Evolutionary conservation across 495 filamentous ascomycete genomes (phyloP).

Genomic region (Penicillium waksmanii): DNA sequence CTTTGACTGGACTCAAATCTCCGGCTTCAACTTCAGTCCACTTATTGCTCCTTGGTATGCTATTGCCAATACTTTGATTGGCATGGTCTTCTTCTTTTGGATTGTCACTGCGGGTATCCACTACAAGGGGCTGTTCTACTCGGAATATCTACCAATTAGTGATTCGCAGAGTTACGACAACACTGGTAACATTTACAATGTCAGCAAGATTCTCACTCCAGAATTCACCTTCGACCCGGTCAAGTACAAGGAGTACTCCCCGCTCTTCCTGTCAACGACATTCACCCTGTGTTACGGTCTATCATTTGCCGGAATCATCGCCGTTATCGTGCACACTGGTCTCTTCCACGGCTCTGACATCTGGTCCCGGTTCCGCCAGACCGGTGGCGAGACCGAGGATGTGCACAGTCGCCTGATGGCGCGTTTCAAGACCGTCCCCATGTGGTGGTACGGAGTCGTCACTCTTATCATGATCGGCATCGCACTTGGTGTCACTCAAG

Average conservation of each 20-base stretch:
- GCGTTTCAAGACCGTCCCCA: slow-evolving; percentile 59
- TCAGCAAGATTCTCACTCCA: slow-evolving; percentile 54
- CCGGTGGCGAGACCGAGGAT: slow-evolving; percentile 63
- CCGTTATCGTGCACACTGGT: slow-evolving; percentile 56
- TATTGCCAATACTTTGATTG: slow-evolving; percentile 60
- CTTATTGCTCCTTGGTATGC: slow-evolving; percentile 72
- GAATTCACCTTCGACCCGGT: slow-evolving; percentile 56
- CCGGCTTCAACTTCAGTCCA: slow-evolving; percentile 66
- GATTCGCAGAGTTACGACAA: slow-evolving; percentile 63
- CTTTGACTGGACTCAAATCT: slow-evolving; percentile 72
- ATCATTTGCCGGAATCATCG: slow-evolving; percentile 60
- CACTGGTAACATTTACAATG: slow-evolving; percentile 54
- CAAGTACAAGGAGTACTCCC: slow-evolving; percentile 61
- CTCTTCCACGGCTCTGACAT: slow-evolving; percentile 61
- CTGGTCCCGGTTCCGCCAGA: slow-evolving; percentile 49
- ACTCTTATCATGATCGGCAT: slow-evolving; percentile 54
- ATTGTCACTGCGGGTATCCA: slow-evolving; percentile 57
- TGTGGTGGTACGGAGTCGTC: slow-evolving; percentile 65
- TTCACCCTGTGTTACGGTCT: slow-evolving; percentile 63
- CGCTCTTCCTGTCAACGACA: slow-evolving; percentile 63
- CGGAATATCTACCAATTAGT: slow-evolving; percentile 58
- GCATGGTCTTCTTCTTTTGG: slow-evolving; percentile 56
- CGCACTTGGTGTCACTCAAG: slow-evolving; percentile 53
- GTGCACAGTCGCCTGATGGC: slow-evolving; percentile 66
- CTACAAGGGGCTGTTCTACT: slow-evolving; percentile 54